A percentile compares a stretch with the other conserved stretches of the same genome.
These are phyloP conservation scores for Boletus rex-veris DNA, from an alignment of 768 basidiomycete species.

Conservation along the genomic window DNA sequence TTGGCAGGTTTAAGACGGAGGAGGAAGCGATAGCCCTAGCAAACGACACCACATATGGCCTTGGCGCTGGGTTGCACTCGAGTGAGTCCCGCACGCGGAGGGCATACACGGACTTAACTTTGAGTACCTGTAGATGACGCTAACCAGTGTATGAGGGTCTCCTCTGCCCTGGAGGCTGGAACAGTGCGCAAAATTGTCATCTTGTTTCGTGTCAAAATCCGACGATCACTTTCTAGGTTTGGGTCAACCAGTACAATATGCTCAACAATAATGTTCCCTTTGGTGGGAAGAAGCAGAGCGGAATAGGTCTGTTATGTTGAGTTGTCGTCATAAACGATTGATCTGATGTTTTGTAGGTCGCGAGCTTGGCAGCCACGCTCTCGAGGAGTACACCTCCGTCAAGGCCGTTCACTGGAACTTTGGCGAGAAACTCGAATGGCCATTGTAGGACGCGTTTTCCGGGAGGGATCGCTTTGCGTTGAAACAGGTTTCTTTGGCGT, in stretches of 20 bases:
- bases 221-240: slow-evolving; percentile 49
- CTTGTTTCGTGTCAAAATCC: background rate
- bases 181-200: slow-evolving; percentile 50
- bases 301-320: slow-evolving; percentile 52
- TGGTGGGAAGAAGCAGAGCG: slow-evolving; percentile 92
- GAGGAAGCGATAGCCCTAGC: slow-evolving; percentile 81
- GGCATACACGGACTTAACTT: background rate
- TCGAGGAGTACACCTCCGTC: slow-evolving; percentile 80
- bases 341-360: slow-evolving; percentile 52
- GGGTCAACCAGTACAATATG: slow-evolving; percentile 89
- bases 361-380: slow-evolving; percentile 81
- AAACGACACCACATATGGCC: slow-evolving; percentile 86
- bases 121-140: slow-evolving; percentile 57
- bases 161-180: slow-evolving; percentile 82
- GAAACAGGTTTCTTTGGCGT: background rate
- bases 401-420: slow-evolving; percentile 89
- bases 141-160: slow-evolving; percentile 85
- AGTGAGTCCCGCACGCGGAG: slow-evolving; percentile 44
- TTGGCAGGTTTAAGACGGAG: slow-evolving; percentile 82
- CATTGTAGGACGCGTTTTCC: slow-evolving; percentile 41
- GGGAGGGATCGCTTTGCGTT: background rate
- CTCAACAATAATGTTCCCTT: slow-evolving; percentile 89
- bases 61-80: slow-evolving; percentile 89
- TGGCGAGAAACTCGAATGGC: slow-evolving; percentile 77
- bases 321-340: background rate